phyloP scores from a whole-genome alignment of 2,329 filamentous ascomycete genomes.

The Ascocoryne sarcoides region DNA sequence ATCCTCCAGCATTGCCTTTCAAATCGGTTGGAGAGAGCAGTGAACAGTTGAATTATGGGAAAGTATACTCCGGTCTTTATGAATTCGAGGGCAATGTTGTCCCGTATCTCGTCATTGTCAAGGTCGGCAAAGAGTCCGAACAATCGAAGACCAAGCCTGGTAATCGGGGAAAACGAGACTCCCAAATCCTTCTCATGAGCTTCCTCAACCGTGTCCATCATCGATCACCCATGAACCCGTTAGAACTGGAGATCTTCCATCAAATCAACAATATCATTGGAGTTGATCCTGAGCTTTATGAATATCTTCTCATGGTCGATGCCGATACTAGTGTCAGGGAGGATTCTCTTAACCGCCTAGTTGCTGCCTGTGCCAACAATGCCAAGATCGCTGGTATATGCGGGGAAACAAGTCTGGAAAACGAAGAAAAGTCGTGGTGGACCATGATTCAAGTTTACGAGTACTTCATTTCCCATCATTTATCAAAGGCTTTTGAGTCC shows the following conservation, averaged over 20 bases:
- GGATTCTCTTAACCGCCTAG: slow-evolving; percentile 85
- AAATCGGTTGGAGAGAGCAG: slow-evolving; percentile 82
- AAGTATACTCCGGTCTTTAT: slow-evolving; percentile 96
- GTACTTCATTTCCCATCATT: slow-evolving; percentile 97
- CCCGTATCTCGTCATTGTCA: slow-evolving; percentile 90
- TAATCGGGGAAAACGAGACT: slow-evolving; percentile 97
- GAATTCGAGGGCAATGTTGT: slow-evolving; percentile 97
- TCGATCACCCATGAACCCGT: slow-evolving; percentile 84
- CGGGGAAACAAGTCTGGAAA: slow-evolving; percentile 91
- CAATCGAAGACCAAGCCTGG: slow-evolving; percentile 85
- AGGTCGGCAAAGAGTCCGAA: slow-evolving; percentile 95
- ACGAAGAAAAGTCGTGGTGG: slow-evolving; percentile 93
- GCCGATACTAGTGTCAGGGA: slow-evolving; percentile 91
- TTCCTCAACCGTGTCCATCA: slow-evolving; percentile 98
- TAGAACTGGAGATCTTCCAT: slow-evolving; percentile 97
- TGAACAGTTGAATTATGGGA: slow-evolving; percentile 95
- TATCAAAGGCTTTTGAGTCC: slow-evolving; percentile 95
- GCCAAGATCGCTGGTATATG: slow-evolving; percentile 96
- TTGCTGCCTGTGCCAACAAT: slow-evolving; percentile 87
- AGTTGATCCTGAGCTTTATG: slow-evolving; percentile 93
- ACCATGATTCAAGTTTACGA: slow-evolving; percentile 99
- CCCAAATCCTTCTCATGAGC: slow-evolving; percentile 89
- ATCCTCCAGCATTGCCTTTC: slow-evolving; percentile 89
- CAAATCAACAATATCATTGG: slow-evolving; percentile 99
- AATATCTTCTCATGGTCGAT: slow-evolving; percentile 95